These are phyloP conservation scores for Brettanomyces custersianus DNA, from an alignment of 805 yeast species.

Conservation along the genomic window DNA sequence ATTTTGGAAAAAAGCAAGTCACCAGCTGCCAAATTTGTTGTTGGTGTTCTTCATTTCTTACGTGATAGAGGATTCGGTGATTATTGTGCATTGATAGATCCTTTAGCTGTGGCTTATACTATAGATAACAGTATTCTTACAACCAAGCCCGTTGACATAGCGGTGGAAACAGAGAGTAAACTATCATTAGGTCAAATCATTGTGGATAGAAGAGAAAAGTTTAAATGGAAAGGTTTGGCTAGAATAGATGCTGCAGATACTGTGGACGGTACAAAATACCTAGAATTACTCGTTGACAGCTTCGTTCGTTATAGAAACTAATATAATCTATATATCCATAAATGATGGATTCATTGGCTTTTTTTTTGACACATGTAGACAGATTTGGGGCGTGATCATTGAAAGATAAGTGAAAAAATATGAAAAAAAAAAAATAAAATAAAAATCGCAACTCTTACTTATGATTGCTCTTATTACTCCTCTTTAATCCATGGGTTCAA, in stretches of 20 bases:
- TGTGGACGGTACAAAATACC: constrained; percentile 16
- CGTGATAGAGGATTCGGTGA: constrained; percentile 17
- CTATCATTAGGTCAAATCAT: constrained; percentile 18
- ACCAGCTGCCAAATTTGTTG: constrained; percentile 15
- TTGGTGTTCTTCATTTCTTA: constrained; percentile 15
- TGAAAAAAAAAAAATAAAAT: too few species aligned
- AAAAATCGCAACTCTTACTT: too few species aligned
- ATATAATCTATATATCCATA: too few species aligned
- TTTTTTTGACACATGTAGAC: too few species aligned
- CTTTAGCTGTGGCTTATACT: constrained; percentile 20
- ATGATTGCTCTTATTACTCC: too few species aligned
- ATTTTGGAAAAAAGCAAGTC: constrained; percentile 8
- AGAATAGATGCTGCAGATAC: constrained; percentile 15
- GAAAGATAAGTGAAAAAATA: too few species aligned
- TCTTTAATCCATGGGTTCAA: too few species aligned
- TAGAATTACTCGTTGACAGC: constrained; percentile 11
- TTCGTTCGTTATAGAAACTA: neutral
- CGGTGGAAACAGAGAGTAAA: constrained; percentile 18
- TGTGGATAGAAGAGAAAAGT: constrained; percentile 20
- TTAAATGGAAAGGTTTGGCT: constrained; percentile 17
- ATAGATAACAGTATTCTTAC: constrained; percentile 17
- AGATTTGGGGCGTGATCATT: too few species aligned
- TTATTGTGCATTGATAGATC: constrained; percentile 21
- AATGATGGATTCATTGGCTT: too few species aligned
- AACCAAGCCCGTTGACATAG: constrained; percentile 13